phyloP scores from a whole-genome alignment of 2,329 filamentous ascomycete species.

The Tolypocladium pustulatum region DNA sequence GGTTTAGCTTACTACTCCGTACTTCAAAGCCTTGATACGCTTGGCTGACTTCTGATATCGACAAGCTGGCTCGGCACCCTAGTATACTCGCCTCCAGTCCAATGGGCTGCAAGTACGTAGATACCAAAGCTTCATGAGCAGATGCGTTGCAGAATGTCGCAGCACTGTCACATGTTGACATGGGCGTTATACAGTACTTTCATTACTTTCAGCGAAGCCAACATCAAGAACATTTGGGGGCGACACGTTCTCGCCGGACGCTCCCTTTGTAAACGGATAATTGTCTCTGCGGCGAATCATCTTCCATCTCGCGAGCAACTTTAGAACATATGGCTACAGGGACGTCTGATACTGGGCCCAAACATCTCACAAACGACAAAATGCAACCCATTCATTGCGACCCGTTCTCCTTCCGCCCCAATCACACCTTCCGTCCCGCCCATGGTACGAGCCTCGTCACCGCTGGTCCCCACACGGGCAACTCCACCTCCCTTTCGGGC shows the following conservation, averaged over 20 bases:
- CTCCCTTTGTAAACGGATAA: background rate
- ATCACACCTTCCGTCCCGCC: slow-evolving; percentile 2
- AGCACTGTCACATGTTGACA: background rate
- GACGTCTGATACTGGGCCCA: background rate
- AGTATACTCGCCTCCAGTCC: background rate
- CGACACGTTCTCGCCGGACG: background rate
- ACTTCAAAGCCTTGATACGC: background rate
- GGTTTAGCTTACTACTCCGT: too few relatives aligned
- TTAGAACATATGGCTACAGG: background rate
- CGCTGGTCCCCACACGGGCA: slow-evolving; percentile 17
- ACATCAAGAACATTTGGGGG: background rate
- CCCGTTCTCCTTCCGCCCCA: background rate
- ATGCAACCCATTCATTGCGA: background rate
- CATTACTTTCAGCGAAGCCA: too few relatives aligned
- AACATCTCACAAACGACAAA: background rate
- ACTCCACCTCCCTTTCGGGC: slow-evolving; percentile 12
- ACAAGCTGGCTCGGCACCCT: background rate
- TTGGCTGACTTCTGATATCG: background rate
- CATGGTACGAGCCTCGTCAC: slow-evolving; percentile 14
- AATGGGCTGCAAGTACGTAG: background rate
- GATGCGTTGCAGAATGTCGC: background rate
- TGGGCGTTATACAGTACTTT: too few relatives aligned
- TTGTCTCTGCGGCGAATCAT: background rate
- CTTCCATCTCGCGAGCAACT: background rate
- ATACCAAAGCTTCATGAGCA: background rate